Evolutionary conservation across 208 protist species (phyloP), one percentile per base, ranked within the genome.

Genomic region (Acanthamoeba triangularis): DNA sequence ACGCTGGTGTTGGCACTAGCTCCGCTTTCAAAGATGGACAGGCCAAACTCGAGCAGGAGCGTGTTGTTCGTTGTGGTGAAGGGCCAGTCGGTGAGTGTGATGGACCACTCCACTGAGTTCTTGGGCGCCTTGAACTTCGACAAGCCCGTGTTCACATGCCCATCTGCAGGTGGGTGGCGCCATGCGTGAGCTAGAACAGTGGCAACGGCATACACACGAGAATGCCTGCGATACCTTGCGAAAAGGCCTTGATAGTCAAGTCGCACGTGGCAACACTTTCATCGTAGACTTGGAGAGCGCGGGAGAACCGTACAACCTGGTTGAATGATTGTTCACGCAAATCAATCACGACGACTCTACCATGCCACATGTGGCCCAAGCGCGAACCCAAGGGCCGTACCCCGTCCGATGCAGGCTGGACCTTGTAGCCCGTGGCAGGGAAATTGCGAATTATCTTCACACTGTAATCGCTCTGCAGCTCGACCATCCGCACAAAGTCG

Each of bases 21-120:
- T 4, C 10, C 30, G 65, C 20, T 72, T 28, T 8, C 30, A 35
- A 72, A 72, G 65, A 28, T 11, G 18, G 65, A 28, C 65, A 72
- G 65, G 65, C 65, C 20, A 7, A 72, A 72, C 10, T 85, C 76
- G 0, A 85, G 76, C 41, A 85, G 76, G n/a, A 85, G 76, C n/a
- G 0, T 85, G 25, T 85, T 85, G 10, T 8, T 47, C 1, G 76
- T 1, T 10, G 18, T 8, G 41, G 13, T 14, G 25, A 85, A 85
- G 76, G 76, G 76, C 76, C 76, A 85, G 76, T 6, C 76, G 25
- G 11, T 8, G 28, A 85, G 41, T 8, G 33, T 54, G 41, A 85
- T 8, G 7, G 76, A 37, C 76, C 76, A 85, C 44, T 85, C 44
- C 13, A 85, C 28, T 28, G 41, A 56, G 76, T 85, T 28, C 18